A percentile compares a stretch with the other conserved stretches of the same genome.
Evolutionary conservation across 371 early-diverging fungal genomes (phyloP).

Genomic region (Lichtheimia ramosa): DNA sequence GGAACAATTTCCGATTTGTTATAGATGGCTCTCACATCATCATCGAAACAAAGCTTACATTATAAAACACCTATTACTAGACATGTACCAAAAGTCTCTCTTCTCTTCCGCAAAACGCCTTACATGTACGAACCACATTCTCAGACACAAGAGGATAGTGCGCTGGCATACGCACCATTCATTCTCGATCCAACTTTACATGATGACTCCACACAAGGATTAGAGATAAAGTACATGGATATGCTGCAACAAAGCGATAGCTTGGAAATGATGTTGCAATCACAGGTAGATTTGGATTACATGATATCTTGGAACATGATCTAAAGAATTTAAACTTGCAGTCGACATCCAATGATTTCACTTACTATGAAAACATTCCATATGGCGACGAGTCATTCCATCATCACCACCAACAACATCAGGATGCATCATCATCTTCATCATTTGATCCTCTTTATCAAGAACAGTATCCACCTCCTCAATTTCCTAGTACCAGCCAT

Average conservation of each 20-base stretch:
- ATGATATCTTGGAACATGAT: too few relatives aligned
- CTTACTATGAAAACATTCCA: background rate
- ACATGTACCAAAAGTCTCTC: background rate
- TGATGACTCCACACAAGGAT: background rate
- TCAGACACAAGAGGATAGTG: background rate
- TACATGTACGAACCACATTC: background rate
- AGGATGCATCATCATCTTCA: background rate
- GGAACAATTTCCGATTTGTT: slow-evolving; percentile 1
- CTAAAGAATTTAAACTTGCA: background rate
- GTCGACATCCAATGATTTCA: background rate
- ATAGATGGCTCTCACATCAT: background rate
- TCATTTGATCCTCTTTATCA: background rate
- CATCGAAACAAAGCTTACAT: background rate
- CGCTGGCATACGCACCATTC: slow-evolving; percentile 1
- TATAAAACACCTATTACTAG: background rate
- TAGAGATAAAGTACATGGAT: background rate
- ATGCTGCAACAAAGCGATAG: background rate
- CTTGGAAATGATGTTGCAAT: background rate
- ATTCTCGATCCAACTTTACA: background rate
- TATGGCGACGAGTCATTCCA: background rate
- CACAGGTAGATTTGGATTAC: background rate
- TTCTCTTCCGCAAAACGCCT: background rate
- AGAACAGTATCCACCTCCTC: background rate
- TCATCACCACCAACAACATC: background rate
- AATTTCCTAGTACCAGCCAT: background rate